phyloP scores from a whole-genome alignment of 2,329 filamentous ascomycete genomes.

The Penicillium frequentans region DNA sequence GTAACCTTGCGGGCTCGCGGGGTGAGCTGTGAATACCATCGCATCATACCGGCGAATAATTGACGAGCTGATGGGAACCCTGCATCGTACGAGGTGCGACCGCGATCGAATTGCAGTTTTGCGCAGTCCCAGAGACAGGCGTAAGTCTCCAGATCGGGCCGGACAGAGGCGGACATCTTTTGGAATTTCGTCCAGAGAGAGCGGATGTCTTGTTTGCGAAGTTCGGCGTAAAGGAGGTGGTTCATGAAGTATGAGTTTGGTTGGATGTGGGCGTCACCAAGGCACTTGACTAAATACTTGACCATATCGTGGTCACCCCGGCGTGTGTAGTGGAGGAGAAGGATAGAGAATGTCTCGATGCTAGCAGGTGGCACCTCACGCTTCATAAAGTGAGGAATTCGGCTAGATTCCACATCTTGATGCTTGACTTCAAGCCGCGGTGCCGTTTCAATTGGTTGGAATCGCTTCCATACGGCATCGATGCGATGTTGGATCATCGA shows the following conservation, averaged over 20 bases:
- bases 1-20: constrained; percentile 27
- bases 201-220: constrained; percentile 58
- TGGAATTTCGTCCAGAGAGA: constrained; percentile 59
- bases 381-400: constrained; percentile 41
- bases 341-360: constrained; percentile 74
- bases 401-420: constrained; percentile 16
- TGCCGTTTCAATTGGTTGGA: constrained; percentile 21
- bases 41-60: constrained; percentile 52
- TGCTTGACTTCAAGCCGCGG: constrained; percentile 30
- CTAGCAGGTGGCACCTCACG: constrained; percentile 60
- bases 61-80: constrained; percentile 47
- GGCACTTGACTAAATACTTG: constrained; percentile 61
- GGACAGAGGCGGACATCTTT: constrained; percentile 54
- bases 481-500: constrained; percentile 72
- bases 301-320: constrained; percentile 60
- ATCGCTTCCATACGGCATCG: constrained; percentile 56
- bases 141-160: constrained; percentile 69
- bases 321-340: constrained; percentile 70
- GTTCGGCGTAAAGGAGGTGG: constrained; percentile 68
- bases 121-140: constrained; percentile 63
- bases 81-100: constrained; percentile 47
- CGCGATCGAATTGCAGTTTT: constrained; percentile 49
- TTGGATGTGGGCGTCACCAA: constrained; percentile 63
- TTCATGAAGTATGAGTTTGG: constrained; percentile 77
- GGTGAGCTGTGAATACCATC: constrained; percentile 42